Conservation (phyloP, 2,329 filamentous ascomycete genomes). For the Trichoderma citrinoviride region DNA sequence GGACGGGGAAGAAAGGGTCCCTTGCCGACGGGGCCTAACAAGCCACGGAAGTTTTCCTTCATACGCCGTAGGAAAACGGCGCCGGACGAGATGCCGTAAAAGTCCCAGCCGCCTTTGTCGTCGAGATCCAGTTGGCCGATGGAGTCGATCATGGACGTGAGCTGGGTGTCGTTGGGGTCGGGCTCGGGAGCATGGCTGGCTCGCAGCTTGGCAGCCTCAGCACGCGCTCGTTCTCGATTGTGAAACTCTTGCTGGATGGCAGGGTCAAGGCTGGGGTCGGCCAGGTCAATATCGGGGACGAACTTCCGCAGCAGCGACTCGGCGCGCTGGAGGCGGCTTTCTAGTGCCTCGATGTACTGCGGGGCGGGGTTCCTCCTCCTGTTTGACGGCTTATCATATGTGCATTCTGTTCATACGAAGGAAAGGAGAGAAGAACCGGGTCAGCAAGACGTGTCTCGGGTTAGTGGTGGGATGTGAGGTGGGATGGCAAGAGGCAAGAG, state of each 20-base stretch:
- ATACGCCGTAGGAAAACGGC: slow-evolving; percentile 83
- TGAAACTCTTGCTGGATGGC: slow-evolving; percentile 68
- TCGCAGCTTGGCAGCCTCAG: slow-evolving; percentile 42
- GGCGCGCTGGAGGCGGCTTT: slow-evolving; percentile 77
- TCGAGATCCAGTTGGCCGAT: slow-evolving; percentile 89
- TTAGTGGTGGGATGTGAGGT: not conserved
- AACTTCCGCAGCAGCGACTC: slow-evolving; percentile 76
- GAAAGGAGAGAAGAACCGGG: not conserved
- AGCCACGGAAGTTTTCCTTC: slow-evolving; percentile 79
- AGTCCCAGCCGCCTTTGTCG: slow-evolving; percentile 90
- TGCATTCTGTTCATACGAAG: slow-evolving; percentile 64
- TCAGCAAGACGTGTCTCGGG: not conserved
- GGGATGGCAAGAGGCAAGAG: too few relatives aligned
- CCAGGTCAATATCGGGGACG: slow-evolving; percentile 79
- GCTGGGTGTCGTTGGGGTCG: slow-evolving; percentile 63
- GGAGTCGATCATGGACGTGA: slow-evolving; percentile 93
- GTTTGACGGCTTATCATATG: slow-evolving; percentile 93
- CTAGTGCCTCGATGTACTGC: slow-evolving; percentile 88
- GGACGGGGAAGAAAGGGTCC: slow-evolving; percentile 57
- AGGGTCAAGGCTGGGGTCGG: slow-evolving; percentile 79
- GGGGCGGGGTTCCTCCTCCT: slow-evolving; percentile 85
- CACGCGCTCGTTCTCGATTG: slow-evolving; percentile 53
- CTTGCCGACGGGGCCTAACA: slow-evolving; percentile 64
- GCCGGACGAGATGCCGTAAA: slow-evolving; percentile 89
- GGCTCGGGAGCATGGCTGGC: slow-evolving; percentile 33